These are phyloP conservation scores for Oryza meyeriana DNA, from an alignment of 176 grass and related monocot genomes.

Conservation along the genomic window DNA sequence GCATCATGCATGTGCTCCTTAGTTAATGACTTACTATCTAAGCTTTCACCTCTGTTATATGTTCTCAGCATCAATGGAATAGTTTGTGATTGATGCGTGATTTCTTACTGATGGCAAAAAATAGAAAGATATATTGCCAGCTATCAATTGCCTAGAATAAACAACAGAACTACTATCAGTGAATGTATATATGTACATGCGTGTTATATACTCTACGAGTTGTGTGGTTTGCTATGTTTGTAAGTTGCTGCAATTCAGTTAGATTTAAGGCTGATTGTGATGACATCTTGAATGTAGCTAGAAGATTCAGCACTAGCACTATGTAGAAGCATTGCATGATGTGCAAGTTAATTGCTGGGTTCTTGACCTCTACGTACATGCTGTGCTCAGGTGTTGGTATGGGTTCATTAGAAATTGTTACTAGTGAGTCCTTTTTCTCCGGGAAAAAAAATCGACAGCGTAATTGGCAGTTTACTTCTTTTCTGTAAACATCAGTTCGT, in stretches of 20 bases:
- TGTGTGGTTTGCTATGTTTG: background rate
- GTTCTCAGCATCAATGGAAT: too few relatives aligned
- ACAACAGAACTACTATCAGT: too few relatives aligned
- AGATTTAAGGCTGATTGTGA: background rate
- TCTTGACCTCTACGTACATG: background rate
- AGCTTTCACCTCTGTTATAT: too few relatives aligned
- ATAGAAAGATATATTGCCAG: too few relatives aligned
- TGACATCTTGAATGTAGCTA: background rate
- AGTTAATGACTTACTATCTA: too few relatives aligned
- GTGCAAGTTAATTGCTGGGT: background rate
- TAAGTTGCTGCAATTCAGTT: background rate
- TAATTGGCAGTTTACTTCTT: background rate
- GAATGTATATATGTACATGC: too few relatives aligned
- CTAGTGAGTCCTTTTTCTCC: too few relatives aligned
- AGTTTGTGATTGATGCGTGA: too few relatives aligned
- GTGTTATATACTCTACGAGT: background rate
- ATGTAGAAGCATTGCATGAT: background rate
- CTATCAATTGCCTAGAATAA: too few relatives aligned
- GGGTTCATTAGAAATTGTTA: background rate
- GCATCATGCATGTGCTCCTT: too few relatives aligned
- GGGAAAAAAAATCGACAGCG: too few relatives aligned
- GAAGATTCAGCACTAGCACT: slow-evolving; percentile 12
- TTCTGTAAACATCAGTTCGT: background rate
- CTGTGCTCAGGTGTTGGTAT: background rate
- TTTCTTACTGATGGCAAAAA: too few relatives aligned